phyloP scores from a whole-genome alignment of 164 flowering plant species.

The Vitis rupestris region DNA sequence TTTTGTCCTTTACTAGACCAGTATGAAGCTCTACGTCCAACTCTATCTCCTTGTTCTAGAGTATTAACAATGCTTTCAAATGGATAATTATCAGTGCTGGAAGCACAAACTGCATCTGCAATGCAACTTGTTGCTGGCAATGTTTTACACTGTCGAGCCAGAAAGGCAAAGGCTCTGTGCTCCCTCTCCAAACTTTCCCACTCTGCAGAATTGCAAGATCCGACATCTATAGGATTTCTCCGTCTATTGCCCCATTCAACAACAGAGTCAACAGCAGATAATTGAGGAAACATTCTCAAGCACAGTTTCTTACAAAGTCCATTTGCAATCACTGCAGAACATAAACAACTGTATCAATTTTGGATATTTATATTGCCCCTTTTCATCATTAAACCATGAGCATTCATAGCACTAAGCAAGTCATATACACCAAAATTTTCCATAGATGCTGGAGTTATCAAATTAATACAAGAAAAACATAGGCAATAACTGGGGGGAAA shows the following conservation, averaged over 20 bases:
- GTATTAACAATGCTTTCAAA: conserved; percentile 71
- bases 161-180: conserved; percentile 54
- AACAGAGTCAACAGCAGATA: conserved; percentile 33
- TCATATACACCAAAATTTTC: no score
- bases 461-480: no score
- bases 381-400: no score
- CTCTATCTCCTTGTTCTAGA: conserved; percentile 46
- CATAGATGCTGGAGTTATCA: no score
- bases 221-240: conserved; percentile 21
- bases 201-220: conserved; percentile 32
- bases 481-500: no score
- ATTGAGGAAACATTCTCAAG: conserved; percentile 56
- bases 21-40: conserved; percentile 50
- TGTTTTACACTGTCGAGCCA: conserved; percentile 44
- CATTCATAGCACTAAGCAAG: no score
- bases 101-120: conserved; percentile 57
- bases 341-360: neutral
- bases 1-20: conserved; percentile 93
- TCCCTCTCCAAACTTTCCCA: conserved; percentile 42
- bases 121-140: conserved; percentile 34
- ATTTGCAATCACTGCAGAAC: conserved; percentile 65
- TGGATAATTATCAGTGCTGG: conserved; percentile 88
- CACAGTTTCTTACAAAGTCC: conserved; percentile 64
- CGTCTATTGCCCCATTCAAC: conserved; percentile 23
- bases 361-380: no score